Conservation (phyloP, 1,284 basidiomycete genomes). For the Ceratobasidium sp. region DNA sequence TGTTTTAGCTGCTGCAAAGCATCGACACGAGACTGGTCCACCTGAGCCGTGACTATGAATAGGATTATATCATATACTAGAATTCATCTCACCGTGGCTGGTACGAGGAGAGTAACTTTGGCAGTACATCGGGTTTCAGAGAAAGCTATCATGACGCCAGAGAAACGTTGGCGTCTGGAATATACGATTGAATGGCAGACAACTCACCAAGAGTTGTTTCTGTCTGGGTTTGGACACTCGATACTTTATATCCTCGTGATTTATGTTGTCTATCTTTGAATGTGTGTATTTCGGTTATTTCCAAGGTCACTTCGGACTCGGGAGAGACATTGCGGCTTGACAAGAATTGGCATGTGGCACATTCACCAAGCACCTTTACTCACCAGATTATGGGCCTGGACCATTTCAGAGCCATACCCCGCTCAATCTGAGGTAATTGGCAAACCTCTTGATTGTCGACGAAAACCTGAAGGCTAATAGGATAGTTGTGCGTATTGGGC, state of each 20-base stretch:
- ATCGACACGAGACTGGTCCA: not conserved
- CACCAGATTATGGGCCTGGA: not conserved
- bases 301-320: not conserved
- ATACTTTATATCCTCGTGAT: too few species aligned
- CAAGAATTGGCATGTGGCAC: not conserved
- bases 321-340: not conserved
- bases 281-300: not conserved
- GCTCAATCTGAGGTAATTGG: not conserved
- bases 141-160: not conserved
- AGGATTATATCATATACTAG: not conserved
- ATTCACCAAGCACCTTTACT: not conserved
- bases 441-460: not conserved
- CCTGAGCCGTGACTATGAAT: not conserved
- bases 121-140: not conserved
- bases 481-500: not conserved
- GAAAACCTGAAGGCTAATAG: not conserved
- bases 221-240: too few species aligned
- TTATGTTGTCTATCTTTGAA: too few species aligned
- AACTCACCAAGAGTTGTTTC: not conserved
- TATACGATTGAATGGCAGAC: not conserved
- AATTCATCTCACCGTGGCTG: not conserved
- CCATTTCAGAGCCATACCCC: not conserved
- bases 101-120: not conserved
- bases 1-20: not conserved
- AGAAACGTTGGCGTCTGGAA: not conserved